Conservation (phyloP, 805 yeast genomes). For the Candida xyloterini region DNA sequence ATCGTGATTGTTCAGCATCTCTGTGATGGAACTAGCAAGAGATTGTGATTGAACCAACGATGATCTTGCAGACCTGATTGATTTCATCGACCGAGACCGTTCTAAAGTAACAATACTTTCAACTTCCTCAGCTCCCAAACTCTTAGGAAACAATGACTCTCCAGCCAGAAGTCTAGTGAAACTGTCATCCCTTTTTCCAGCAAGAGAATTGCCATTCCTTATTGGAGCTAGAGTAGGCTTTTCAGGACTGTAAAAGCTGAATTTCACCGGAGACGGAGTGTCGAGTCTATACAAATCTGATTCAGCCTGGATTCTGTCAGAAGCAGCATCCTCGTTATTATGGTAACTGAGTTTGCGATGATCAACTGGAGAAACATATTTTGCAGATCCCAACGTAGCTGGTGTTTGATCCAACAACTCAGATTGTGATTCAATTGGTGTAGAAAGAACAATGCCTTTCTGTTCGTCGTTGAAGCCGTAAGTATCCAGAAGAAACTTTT, state of each 20-base stretch:
- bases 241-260: slow-evolving; percentile 4
- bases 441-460: slow-evolving; percentile 13
- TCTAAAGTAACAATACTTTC: slow-evolving; percentile 73
- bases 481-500: slow-evolving; percentile 18
- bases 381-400: slow-evolving; percentile 10
- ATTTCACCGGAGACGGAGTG: slow-evolving; percentile 20
- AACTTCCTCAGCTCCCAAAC: slow-evolving; percentile 62
- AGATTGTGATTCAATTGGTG: slow-evolving; percentile 10
- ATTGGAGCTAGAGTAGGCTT: slow-evolving; percentile 8
- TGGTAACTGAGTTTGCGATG: slow-evolving; percentile 14
- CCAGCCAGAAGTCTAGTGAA: slow-evolving; percentile 38
- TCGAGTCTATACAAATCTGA: slow-evolving; percentile 7
- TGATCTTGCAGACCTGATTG: slow-evolving; percentile 45
- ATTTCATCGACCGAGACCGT: slow-evolving; percentile 57
- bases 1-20: slow-evolving; percentile 19
- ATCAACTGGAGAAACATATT: slow-evolving; percentile 15
- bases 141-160: slow-evolving; percentile 69
- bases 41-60: slow-evolving; percentile 16
- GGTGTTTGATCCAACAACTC: slow-evolving; percentile 9
- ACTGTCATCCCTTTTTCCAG: slow-evolving; percentile 5
- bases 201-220: slow-evolving; percentile 2
- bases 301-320: slow-evolving; percentile 17
- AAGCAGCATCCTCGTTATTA: slow-evolving; percentile 11
- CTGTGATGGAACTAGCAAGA: slow-evolving; percentile 26
- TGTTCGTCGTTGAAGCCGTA: slow-evolving; percentile 22